These are phyloP conservation scores for Stephania yunnanensis DNA, from an alignment of 164 flowering plant species.

Conservation along the genomic window DNA sequence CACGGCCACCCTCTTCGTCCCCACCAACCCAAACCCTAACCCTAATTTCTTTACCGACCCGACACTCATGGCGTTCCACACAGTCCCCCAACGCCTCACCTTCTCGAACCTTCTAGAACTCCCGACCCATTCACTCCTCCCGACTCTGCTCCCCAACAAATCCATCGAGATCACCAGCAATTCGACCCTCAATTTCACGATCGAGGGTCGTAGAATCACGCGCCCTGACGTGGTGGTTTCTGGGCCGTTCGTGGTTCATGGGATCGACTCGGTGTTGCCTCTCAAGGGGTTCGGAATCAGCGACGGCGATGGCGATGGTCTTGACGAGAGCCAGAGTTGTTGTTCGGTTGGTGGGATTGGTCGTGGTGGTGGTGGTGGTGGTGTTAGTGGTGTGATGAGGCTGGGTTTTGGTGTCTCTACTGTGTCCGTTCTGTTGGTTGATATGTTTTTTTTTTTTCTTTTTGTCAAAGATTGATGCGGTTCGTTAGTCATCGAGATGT, in stretches of 20 bases:
- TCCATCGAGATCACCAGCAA: constrained; percentile 23
- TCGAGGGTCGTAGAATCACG: constrained; percentile 16
- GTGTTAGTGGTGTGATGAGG: no score
- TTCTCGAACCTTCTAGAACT: constrained; percentile 17
- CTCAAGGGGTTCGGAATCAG: no score
- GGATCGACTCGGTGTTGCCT: constrained; percentile 5
- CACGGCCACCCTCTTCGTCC: constrained; percentile 25
- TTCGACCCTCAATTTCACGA: constrained; percentile 13
- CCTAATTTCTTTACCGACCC: constrained; percentile 4
- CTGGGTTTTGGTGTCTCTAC: no score
- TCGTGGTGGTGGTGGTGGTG: no score
- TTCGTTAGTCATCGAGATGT: no score
- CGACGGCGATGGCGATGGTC: no score
- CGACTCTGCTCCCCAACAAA: constrained; percentile 19
- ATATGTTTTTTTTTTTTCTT: no score
- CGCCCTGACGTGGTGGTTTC: constrained; percentile 16
- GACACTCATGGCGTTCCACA: constrained; percentile 19
- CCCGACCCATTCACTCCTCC: constrained; percentile 16
- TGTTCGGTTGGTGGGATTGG: no score
- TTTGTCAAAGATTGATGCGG: no score
- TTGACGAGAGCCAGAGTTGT: no score
- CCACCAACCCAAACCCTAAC: constrained; percentile 7
- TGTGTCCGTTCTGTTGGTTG: no score
- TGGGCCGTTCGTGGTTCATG: constrained; percentile 21
- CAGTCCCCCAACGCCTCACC: constrained; percentile 21